Evolutionary conservation across 2,329 filamentous ascomycete genomes (phyloP), one percentile per base, ranked within the genome.

Genomic region (Fusarium illudens): DNA sequence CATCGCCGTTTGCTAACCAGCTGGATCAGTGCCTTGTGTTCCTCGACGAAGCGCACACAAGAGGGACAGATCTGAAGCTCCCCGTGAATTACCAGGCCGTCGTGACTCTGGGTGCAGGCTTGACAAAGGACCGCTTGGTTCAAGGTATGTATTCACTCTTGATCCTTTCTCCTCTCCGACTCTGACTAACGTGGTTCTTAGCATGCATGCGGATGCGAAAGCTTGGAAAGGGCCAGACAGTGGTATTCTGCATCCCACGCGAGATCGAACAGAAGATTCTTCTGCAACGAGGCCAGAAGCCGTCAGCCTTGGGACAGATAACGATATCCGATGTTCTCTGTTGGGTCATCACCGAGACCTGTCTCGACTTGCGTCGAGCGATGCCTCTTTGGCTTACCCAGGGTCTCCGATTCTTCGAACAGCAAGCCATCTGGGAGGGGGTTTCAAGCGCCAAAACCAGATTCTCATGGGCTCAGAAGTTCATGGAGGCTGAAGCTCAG

Each of bases 161-260:
- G 4, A 3, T 4, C 6, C 13, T 22, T 29, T 7, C n/a, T 20
- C 7, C 1, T 30, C 6, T 11, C 11, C 27, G 39, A 12, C 9
- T 20, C n/a, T 54, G 25, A 58, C 54, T 67, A 48, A 70, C 11
- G 15, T 17, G 51, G 4, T 8, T 29, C 3, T 13, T 34, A 87
- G 89, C 89, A 0, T 91, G 89, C 61, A 92, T 91, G 88, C 77
- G 91, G n/a, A 88, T 93, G 85, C 77, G 90, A 11, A 87, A 89
- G 61, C 81, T 94, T 0, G 91, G 89, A 0, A 78, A 86, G 3
- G 89, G 89, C 0, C 90, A 94, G 67, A 88, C 86, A 0, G 84
- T 93, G 0, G 78, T 86, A 0, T 92, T 92, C 52, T 87, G 84
- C 56, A 77, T 88, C 1, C 83, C 88, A 0, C 72, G 80, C 1